Conservation (phyloP, 2,329 filamentous ascomycete species). For the Fusarium denticulatum region DNA sequence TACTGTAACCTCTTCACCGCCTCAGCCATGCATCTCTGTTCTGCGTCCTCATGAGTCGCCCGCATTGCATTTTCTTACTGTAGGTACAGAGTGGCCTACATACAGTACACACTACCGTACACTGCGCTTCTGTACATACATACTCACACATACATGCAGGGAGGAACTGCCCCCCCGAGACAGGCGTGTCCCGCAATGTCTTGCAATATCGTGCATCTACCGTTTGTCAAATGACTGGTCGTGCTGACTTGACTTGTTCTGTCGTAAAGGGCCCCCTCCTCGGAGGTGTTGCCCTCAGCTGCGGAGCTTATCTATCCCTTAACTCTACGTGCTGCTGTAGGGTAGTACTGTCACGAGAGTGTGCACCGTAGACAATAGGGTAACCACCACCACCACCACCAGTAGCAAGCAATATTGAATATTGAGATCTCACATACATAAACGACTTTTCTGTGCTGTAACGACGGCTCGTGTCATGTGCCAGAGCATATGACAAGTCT, state of each 20-base stretch:
- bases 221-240: slow-evolving; percentile 13
- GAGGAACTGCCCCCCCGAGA: neutral
- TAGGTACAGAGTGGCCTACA: slow-evolving; percentile 15
- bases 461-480: slow-evolving; percentile 12
- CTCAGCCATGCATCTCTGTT: slow-evolving; percentile 29
- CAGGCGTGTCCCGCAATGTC: slow-evolving; percentile 20
- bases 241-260: neutral
- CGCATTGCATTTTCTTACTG: slow-evolving; percentile 6
- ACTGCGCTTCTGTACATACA: neutral
- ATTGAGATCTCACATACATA: neutral
- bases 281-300: neutral
- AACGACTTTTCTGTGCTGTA: neutral
- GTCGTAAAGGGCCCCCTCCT: slow-evolving; percentile 6
- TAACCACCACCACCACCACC: slow-evolving; percentile 3
- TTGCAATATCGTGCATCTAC: slow-evolving; percentile 16
- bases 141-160: slow-evolving; percentile 9
- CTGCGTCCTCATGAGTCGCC: slow-evolving; percentile 14
- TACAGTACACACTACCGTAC: neutral
- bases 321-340: neutral
- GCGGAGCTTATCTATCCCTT: slow-evolving; percentile 12
- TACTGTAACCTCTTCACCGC: slow-evolving; percentile 25
- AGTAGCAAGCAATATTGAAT: neutral
- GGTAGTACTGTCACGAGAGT: neutral
- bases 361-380: slow-evolving; percentile 11
- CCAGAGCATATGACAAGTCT: slow-evolving; percentile 20